phyloP scores from a whole-genome alignment of 192 early-diverging fungal genomes.

The Neocallimastix lanati region DNA sequence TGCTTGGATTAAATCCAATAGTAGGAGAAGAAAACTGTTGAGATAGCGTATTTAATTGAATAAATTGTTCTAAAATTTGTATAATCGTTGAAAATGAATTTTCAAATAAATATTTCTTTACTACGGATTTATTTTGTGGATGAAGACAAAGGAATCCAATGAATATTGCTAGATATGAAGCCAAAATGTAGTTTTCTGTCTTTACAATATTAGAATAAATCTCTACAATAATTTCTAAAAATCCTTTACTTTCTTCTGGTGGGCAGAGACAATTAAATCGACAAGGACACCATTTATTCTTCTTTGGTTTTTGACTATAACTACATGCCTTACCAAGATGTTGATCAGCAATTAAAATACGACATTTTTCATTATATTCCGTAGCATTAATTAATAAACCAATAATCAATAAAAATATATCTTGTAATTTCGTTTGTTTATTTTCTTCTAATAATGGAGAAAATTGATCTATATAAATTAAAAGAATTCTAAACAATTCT shows the following conservation, averaged over 20 bases:
- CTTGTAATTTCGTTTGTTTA: not conserved
- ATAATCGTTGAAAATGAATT: not conserved
- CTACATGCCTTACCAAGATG: not conserved
- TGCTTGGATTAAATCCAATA: not conserved
- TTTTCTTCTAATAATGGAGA: not conserved
- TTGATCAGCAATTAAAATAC: not conserved
- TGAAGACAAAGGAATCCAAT: not conserved
- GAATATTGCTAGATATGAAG: not conserved
- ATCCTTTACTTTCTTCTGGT: not conserved
- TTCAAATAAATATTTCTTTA: not conserved
- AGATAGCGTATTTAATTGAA: not conserved
- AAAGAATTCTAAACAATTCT: not conserved
- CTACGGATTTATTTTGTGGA: not conserved
- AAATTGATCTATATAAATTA: not conserved
- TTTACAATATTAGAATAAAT: not conserved
- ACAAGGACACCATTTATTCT: not conserved
- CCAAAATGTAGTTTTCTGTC: not conserved
- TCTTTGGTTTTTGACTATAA: not conserved
- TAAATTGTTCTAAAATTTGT: not conserved
- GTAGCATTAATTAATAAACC: not conserved
- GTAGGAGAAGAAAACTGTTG: not conserved
- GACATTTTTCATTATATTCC: not conserved
- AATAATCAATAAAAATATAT: not conserved
- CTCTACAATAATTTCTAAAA: not conserved
- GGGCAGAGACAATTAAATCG: not conserved